These are phyloP conservation scores for Tylopilus intermedius DNA, from an alignment of 768 basidiomycete genomes.

Conservation along the genomic window DNA sequence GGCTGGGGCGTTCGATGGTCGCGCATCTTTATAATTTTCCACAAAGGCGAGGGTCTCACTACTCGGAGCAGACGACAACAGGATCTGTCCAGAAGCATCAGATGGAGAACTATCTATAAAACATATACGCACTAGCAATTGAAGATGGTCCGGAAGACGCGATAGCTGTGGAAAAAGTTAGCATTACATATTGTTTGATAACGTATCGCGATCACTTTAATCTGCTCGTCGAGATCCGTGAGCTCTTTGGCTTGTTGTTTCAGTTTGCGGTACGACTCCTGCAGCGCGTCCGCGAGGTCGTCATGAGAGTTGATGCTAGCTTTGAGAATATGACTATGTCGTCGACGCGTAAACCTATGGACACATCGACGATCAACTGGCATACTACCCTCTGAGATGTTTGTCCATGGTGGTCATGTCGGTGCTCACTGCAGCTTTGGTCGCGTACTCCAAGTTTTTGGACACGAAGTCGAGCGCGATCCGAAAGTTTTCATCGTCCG, in stretches of 20 bases:
- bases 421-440: constrained; percentile 51
- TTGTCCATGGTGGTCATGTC: constrained; percentile 54
- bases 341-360: constrained; percentile 10
- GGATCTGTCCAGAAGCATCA: constrained; percentile 38
- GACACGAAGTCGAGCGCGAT: constrained; percentile 52
- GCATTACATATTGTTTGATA: neutral
- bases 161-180: constrained; percentile 37
- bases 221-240: constrained; percentile 60
- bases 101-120: neutral
- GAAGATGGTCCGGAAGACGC: constrained; percentile 66
- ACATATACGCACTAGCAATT: constrained; percentile 53
- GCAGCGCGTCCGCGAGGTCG: constrained; percentile 53
- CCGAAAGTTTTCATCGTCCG: constrained; percentile 41
- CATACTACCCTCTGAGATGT: constrained; percentile 48
- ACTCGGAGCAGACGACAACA: constrained; percentile 52
- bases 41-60: constrained; percentile 47
- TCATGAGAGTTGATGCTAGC: constrained; percentile 66
- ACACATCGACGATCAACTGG: constrained; percentile 1
- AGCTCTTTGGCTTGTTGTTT: constrained; percentile 45
- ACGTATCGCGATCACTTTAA: constrained; percentile 42
- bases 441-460: constrained; percentile 54
- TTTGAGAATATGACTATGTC: constrained; percentile 54
- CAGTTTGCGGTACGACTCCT: constrained; percentile 47
- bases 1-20: constrained; percentile 25
- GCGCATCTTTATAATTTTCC: constrained; percentile 44